Base-by-base conservation (phyloP, 345 rosid species). In the Lumnitzera littorea region DNA sequence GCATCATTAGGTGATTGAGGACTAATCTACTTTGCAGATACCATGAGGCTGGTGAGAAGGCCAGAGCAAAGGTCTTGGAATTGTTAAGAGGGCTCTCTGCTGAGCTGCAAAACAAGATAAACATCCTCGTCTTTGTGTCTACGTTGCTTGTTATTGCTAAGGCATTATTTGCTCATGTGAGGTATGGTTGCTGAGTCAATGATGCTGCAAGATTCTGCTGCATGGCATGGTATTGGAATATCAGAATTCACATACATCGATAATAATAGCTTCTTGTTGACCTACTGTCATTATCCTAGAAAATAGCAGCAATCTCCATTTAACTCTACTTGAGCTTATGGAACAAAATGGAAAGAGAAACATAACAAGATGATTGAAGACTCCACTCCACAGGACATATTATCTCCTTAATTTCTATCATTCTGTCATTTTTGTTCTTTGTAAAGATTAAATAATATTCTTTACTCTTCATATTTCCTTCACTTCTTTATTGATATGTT, bases 141-240 rank as follows among this genome's bases (percentile, higher is more conserved):
- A 86, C 77, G 91, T 80, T 87, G 78, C 97, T 94, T 65, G 91
- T 94, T 69, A 86, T 90, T 72, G 85, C 89, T 13, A 90, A 87
- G 76, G 96, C 97, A 15, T 73, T 94, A 66, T 90, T 87, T 73
- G 73, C 90, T 70, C 97, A 87, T 69, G 95, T 84, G 77, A 84
- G 96, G 99, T 94, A 68, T 12, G 86, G 49, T 53, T 70, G 63
- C 17, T 50, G 9, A 24, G 62, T 11, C 60, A n/a, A 49, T 3
- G 12, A 7, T 25, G 13, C 15, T 65, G 13, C 50, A 57, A n/a
- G 48, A 46, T 57, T 16, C 5, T 57, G 24, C 24, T 57, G 24
- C 17, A 20, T 27, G 58, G 46, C 15, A 55, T 29, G 3, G 7
- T 29, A 29, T 29, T 6, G 7, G 36, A 29, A 29, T 3, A 29